Base-by-base conservation (phyloP, 208 protist species). In the Naegleria lovaniensis region DNA sequence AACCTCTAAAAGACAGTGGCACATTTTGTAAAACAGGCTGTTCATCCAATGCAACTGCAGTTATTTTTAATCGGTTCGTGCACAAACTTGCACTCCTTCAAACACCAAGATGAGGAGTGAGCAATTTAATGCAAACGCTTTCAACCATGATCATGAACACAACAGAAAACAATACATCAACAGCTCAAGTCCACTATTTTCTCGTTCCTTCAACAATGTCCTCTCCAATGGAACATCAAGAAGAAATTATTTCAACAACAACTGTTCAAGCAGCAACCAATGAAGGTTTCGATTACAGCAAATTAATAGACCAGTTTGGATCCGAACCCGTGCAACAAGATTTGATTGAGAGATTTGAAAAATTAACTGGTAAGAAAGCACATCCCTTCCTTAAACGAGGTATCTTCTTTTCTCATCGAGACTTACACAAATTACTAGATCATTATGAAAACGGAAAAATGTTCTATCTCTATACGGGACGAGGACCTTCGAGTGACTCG, bases 381-480 rank as follows among this genome's bases (percentile, higher is more conserved):
- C 98, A 99, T 92, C 96, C 96, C 89, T 98, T 98, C 83, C 95
- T 99, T 85, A 93, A 92, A 7, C 96, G 99, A 76, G 96, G 96
- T 36, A 94, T 99, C 84, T 99, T 98, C 88, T 99, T 99, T 93
- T 98, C 97, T 0, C 99, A 99, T 93, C 93, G 98, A 88, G 98
- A 99, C 90, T 96, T 99, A 36, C 92, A 96, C 39, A 91, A 92
- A 39, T 96, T 99, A 16, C 95, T 99, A 22, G 92, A 97, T 89
- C 92, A 93, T 41, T 93, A 97, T 40, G 98, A 98, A 95, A 7
- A 91, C 84, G 94, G 94, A 48, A 94, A 97, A 92, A 94, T 95
- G 6, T 97, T 99, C 88, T 99, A 98, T 94, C 93, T 99, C n/a
- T 99, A 99, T 96, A 99, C 99, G 29, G 99, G 99, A 9, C 95